Percentiles rank a stretch among this genome's conserved stretches.
These are phyloP conservation scores for Hypomontagnella submonticulosa DNA, from an alignment of 495 filamentous ascomycete species.

Conservation along the genomic window DNA sequence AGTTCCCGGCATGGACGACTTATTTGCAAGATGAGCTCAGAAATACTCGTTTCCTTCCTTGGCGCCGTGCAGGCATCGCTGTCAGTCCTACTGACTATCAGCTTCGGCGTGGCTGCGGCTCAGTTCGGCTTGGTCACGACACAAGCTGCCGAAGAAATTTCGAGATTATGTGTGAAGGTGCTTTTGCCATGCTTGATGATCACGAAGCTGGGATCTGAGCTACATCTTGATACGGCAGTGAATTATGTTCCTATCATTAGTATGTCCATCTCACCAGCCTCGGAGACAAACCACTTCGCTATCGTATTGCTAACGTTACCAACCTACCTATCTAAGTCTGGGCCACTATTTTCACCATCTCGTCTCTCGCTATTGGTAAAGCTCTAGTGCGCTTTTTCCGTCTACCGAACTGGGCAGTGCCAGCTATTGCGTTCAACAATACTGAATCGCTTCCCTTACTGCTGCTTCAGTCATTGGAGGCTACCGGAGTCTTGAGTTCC, in stretches of 20 bases:
- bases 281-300: neutral
- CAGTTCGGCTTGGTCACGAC: conserved; percentile 68
- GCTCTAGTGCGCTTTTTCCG: conserved; percentile 56
- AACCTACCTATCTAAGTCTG: conserved; percentile 59
- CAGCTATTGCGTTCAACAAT: conserved; percentile 80
- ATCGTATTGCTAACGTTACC: conserved; percentile 8
- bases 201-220: conserved; percentile 71
- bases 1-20: neutral
- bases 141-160: conserved; percentile 68
- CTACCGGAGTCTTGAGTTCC: conserved; percentile 70
- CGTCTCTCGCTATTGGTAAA: conserved; percentile 65
- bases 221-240: conserved; percentile 64
- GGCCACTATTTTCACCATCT: conserved; percentile 65
- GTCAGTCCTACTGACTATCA: conserved; percentile 75
- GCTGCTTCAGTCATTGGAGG: conserved; percentile 70
- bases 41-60: conserved; percentile 65
- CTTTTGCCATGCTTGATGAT: conserved; percentile 79
- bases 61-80: conserved; percentile 77
- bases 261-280: conserved; percentile 14
- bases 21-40: conserved; percentile 23
- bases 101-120: conserved; percentile 69
- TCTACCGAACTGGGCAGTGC: conserved; percentile 73
- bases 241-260: conserved; percentile 64
- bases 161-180: conserved; percentile 71
- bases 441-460: conserved; percentile 77